Percentiles rank a stretch among this genome's conserved stretches.
phyloP scores from a whole-genome alignment of 1,284 basidiomycete genomes.

The Leccinum fuscescens region DNA sequence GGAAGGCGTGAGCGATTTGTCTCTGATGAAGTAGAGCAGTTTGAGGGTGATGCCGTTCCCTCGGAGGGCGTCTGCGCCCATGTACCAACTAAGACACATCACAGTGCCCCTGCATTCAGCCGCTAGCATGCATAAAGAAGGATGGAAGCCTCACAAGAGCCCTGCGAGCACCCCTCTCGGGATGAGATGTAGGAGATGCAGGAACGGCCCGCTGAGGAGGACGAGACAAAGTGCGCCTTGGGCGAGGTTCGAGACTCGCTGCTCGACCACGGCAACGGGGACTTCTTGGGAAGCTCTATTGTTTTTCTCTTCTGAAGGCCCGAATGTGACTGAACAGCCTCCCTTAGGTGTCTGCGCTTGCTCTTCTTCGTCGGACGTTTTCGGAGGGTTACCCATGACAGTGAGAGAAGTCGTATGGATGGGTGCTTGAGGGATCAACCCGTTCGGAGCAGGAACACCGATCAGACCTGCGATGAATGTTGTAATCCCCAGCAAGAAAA shows the following conservation, averaged over 20 bases:
- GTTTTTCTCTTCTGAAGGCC: conserved; percentile 26
- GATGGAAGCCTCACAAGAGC: conserved; percentile 55
- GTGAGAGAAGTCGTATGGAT: conserved; percentile 88
- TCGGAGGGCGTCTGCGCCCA: conserved; percentile 83
- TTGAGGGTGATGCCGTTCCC: conserved; percentile 85
- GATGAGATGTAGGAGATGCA: conserved; percentile 76
- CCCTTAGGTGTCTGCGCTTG: conserved; percentile 12
- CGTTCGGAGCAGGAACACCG: conserved; percentile 92
- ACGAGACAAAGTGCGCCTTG: conserved; percentile 82
- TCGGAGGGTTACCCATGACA: conserved; percentile 60
- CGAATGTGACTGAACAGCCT: neutral
- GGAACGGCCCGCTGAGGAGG: conserved; percentile 77
- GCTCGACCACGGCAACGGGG: conserved; percentile 81
- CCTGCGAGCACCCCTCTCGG: conserved; percentile 74
- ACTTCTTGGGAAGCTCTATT: conserved; percentile 47
- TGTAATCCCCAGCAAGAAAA: conserved; percentile 87
- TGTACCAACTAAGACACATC: conserved; percentile 67
- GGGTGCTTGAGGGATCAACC: conserved; percentile 94
- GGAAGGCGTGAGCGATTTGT: conserved; percentile 59
- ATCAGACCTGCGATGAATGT: conserved; percentile 91
- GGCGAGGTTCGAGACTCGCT: conserved; percentile 83
- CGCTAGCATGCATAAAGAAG: conserved; percentile 1
- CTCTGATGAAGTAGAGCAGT: conserved; percentile 80
- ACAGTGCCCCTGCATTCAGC: conserved; percentile 4
- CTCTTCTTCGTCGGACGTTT: conserved; percentile 45